Evolutionary conservation across 1,284 basidiomycete genomes (phyloP).

Genomic region (Sanghuangporus baumii): DNA sequence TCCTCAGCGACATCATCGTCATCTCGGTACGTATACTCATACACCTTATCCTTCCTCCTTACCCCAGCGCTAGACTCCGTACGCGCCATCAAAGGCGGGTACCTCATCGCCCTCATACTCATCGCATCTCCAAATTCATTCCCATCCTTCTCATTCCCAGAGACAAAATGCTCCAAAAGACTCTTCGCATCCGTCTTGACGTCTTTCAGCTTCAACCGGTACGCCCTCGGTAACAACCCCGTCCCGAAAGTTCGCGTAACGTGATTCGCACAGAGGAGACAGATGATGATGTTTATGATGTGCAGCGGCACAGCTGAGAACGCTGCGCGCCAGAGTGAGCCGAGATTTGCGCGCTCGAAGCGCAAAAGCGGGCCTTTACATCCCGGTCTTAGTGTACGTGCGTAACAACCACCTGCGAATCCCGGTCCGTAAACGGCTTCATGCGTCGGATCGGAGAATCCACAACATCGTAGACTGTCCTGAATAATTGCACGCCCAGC

Average conservation of each 20-base stretch:
- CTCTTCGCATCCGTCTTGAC: conserved; percentile 35
- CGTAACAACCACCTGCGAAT: conserved; percentile 41
- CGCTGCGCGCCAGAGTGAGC: conserved; percentile 49
- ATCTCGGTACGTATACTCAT: neutral
- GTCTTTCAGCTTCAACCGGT: conserved; percentile 49
- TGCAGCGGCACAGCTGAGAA: conserved; percentile 66
- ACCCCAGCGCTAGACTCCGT: neutral
- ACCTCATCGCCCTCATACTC: neutral
- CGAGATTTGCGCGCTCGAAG: conserved; percentile 53
- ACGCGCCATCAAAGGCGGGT: conserved; percentile 9
- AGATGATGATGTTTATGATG: conserved; percentile 55
- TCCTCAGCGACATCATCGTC: no score
- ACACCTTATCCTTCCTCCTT: conserved; percentile 11
- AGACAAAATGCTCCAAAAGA: conserved; percentile 14
- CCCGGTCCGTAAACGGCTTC: conserved; percentile 53
- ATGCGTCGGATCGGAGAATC: conserved; percentile 62
- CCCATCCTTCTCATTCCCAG: neutral
- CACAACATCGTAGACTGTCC: conserved; percentile 66
- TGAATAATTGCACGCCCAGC: conserved; percentile 59
- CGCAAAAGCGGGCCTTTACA: conserved; percentile 62
- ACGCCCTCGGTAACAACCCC: conserved; percentile 62
- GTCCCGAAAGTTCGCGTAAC: conserved; percentile 67
- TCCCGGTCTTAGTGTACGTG: conserved; percentile 60
- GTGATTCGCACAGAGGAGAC: conserved; percentile 69
- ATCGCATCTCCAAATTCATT: neutral